These are phyloP conservation scores for Fusarium acutatum DNA, from an alignment of 2,329 filamentous ascomycete genomes.

Conservation along the genomic window DNA sequence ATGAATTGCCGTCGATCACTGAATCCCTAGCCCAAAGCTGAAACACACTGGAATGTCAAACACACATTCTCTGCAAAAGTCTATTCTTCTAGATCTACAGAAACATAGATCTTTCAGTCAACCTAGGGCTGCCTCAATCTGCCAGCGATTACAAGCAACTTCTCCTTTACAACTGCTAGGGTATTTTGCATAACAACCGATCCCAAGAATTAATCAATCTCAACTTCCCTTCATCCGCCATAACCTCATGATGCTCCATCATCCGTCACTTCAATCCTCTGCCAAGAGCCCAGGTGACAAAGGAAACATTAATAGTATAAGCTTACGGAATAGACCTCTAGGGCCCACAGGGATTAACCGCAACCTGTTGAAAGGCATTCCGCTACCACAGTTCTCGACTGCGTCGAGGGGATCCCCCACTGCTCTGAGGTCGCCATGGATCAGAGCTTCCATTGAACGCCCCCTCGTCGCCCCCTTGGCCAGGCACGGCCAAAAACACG, in stretches of 20 bases:
- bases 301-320: slow-evolving; percentile 13
- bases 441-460: slow-evolving; percentile 34
- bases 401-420: slow-evolving; percentile 46
- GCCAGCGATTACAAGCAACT: slow-evolving; percentile 21
- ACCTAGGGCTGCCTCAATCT: slow-evolving; percentile 25
- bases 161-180: slow-evolving; percentile 30
- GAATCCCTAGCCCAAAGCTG: neutral
- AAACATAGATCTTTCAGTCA: slow-evolving; percentile 21
- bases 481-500: slow-evolving; percentile 63
- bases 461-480: slow-evolving; percentile 21
- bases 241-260: slow-evolving; percentile 10
- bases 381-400: slow-evolving; percentile 39
- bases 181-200: slow-evolving; percentile 34
- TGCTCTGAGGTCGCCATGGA: slow-evolving; percentile 49
- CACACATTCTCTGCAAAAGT: neutral
- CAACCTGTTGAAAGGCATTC: neutral
- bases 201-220: slow-evolving; percentile 17
- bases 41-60: neutral
- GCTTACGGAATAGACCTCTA: neutral
- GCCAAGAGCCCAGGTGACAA: slow-evolving; percentile 2
- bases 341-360: neutral
- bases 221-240: neutral
- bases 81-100: slow-evolving; percentile 7
- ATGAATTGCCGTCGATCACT: neutral
- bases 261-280: neutral